Evolutionary conservation across 2,329 filamentous ascomycete species (phyloP).

Genomic region (Gnomoniopsis sp.): DNA sequence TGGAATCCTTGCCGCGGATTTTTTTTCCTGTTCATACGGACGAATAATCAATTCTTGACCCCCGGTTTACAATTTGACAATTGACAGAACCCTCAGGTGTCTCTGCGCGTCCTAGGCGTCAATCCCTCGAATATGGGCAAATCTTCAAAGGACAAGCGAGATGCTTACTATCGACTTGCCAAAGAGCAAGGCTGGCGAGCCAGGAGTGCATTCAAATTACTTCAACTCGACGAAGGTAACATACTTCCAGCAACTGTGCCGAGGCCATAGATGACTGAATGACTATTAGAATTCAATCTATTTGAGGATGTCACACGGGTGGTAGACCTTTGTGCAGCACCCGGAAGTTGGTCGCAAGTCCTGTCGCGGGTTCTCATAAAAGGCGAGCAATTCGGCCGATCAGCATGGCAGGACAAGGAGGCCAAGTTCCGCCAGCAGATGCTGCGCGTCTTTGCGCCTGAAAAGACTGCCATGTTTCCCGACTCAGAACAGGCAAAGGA

Average conservation of each 20-base stretch:
- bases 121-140: slow-evolving; percentile 69
- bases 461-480: slow-evolving; percentile 19
- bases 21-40: background rate
- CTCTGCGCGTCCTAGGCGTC: background rate
- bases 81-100: background rate
- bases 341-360: slow-evolving; percentile 96
- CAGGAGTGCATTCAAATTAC: slow-evolving; percentile 91
- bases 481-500: slow-evolving; percentile 17
- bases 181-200: slow-evolving; percentile 99
- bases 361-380: slow-evolving; percentile 91
- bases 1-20: background rate
- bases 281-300: slow-evolving; percentile 75
- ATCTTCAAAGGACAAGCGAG: slow-evolving; percentile 97
- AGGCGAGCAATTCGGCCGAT: slow-evolving; percentile 82
- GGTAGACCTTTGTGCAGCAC: slow-evolving; percentile 92
- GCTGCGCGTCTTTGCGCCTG: slow-evolving; percentile 46
- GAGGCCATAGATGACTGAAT: background rate
- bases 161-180: slow-evolving; percentile 94
- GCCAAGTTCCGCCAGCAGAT: slow-evolving; percentile 61
- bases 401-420: slow-evolving; percentile 84
- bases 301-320: slow-evolving; percentile 88
- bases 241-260: slow-evolving; percentile 1
- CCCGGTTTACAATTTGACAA: background rate
- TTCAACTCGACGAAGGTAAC: slow-evolving; percentile 82
- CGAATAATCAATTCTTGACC: background rate